Base-by-base conservation (phyloP, 129 eudicot genomes). In the Escallonia rubra region DNA sequence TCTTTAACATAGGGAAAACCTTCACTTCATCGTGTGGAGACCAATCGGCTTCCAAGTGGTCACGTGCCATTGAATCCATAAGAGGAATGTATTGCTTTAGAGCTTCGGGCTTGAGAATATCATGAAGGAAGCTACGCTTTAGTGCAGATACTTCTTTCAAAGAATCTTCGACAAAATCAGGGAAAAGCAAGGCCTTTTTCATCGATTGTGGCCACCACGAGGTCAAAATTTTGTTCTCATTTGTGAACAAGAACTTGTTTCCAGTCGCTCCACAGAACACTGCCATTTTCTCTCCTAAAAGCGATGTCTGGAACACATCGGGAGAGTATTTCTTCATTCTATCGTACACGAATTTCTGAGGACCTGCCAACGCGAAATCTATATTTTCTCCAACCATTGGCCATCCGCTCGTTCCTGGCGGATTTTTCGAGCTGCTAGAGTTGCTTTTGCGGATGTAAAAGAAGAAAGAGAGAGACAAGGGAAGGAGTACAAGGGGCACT, bases 151-250 rank as follows among this genome's bases (percentile, higher is more conserved):
- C 71, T 42, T 62, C 68, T 42, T 78, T 73, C 59, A 61, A 69
- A 11, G 70, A 39, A 40, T 72, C 34, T 4, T 67, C 61, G 15
- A 78, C 70, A 8, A 74, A 75, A 51, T 76, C 83, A 5, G 74
- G 69, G 34, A 72, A 82, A 41, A 79, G 70, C 69, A 81, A 72
- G n/a, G 75, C 78, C 58, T 73, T 76, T 10, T 63, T 57, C 59
- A 60, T 72, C 7, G 85, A 81, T 43, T 71, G 69, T 6, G 85
- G 85, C 82, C 78, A 81, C 85, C 85, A 81, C 34, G 85, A 67
- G 11, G 72, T 39, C 34, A 81, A 68, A 16, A 76, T 47, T 53
- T 76, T 81, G 73, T 62, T 57, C 45, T 80, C 85, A 38, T 76
- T 81, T 0, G 66, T 50, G 79, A 81, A 81, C 13, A 81, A 53